phyloP scores from a whole-genome alignment of 768 basidiomycete species.

The Boletus fagicola region DNA sequence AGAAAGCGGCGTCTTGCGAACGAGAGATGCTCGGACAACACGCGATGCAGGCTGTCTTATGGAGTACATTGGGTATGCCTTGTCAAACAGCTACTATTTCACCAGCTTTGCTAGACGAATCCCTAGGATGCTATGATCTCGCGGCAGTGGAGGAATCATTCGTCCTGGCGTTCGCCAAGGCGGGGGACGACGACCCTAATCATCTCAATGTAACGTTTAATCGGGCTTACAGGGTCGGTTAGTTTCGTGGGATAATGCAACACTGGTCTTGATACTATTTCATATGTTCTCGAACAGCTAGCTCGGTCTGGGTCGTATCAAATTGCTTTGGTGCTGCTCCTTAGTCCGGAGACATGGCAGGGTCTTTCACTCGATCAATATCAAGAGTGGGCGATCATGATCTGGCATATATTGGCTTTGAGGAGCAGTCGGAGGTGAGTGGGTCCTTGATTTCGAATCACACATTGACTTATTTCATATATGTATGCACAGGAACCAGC shows the following conservation, averaged over 20 bases:
- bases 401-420: conserved; percentile 75
- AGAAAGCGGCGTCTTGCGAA: conserved; percentile 47
- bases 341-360: conserved; percentile 70
- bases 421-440: conserved; percentile 67
- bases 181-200: conserved; percentile 58
- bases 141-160: conserved; percentile 67
- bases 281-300: conserved; percentile 39
- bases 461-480: conserved; percentile 12
- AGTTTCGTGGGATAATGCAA: conserved; percentile 1
- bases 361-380: conserved; percentile 65
- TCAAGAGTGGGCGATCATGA: conserved; percentile 66
- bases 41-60: conserved; percentile 69
- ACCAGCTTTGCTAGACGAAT: conserved; percentile 10
- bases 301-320: conserved; percentile 70
- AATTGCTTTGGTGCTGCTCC: conserved; percentile 56
- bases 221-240: conserved; percentile 61
- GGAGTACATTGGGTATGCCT: conserved; percentile 62
- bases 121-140: conserved; percentile 62
- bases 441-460: conserved; percentile 5
- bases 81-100: not conserved
- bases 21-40: conserved; percentile 71
- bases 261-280: conserved; percentile 7
- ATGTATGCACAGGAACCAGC: conserved; percentile 49
- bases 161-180: conserved; percentile 62
- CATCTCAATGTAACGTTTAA: conserved; percentile 61